Conservation (phyloP, 2,329 filamentous ascomycete species). For the Exophiala mesophila region DNA sequence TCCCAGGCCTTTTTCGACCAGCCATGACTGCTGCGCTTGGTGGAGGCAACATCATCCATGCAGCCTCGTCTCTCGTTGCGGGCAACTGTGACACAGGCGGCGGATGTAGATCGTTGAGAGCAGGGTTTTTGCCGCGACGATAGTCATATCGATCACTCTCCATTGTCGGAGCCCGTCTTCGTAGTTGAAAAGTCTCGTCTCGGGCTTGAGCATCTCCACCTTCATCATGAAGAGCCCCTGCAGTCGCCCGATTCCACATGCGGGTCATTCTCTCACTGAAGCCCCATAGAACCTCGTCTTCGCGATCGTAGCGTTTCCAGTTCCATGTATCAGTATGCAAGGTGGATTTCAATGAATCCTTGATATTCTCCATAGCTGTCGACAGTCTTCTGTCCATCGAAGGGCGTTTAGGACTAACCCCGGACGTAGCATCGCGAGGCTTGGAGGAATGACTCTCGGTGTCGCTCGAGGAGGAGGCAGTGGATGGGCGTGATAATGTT, state of each 20-base stretch:
- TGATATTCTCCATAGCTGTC: conserved; percentile 67
- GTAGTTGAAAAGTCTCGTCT: conserved; percentile 21
- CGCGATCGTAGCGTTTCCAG: conserved; percentile 71
- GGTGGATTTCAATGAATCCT: conserved; percentile 47
- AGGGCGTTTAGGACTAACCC: conserved; percentile 76
- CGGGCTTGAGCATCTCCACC: not conserved
- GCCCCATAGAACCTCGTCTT: conserved; percentile 85
- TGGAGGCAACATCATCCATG: conserved; percentile 91
- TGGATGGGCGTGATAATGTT: conserved; percentile 4
- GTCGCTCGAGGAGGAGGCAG: conserved; percentile 1
- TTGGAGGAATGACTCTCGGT: conserved; percentile 1
- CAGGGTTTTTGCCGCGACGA: conserved; percentile 60
- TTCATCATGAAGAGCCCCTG: conserved; percentile 7
- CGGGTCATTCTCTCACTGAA: conserved; percentile 21
- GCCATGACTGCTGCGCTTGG: conserved; percentile 89
- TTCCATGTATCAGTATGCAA: conserved; percentile 63
- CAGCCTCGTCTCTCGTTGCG: conserved; percentile 63
- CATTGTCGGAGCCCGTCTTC: conserved; percentile 34
- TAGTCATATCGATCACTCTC: conserved; percentile 47
- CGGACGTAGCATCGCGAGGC: conserved; percentile 46
- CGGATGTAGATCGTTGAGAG: conserved; percentile 80
- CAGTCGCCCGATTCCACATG: conserved; percentile 24
- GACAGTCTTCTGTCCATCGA: conserved; percentile 79
- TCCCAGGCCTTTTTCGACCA: conserved; percentile 58
- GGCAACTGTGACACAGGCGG: conserved; percentile 75